phyloP scores from a whole-genome alignment of 352 stramenopile genomes.

The Globisporangium lucens region DNA sequence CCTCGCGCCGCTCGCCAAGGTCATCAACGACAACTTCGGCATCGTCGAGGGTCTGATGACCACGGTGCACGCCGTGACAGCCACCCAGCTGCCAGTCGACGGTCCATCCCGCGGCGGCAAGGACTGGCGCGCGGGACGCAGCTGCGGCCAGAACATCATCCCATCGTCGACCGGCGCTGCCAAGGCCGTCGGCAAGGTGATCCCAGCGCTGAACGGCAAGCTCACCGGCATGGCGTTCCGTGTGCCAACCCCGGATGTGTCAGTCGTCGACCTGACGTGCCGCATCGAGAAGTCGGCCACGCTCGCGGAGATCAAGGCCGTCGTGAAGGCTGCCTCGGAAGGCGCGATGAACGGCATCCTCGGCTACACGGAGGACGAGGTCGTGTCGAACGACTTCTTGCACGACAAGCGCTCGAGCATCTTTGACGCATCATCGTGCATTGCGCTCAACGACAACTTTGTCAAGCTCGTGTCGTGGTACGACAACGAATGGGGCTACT shows the following conservation, averaged over 20 bases:
- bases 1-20: conserved; percentile 47
- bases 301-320: conserved; percentile 98
- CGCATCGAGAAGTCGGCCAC: conserved; percentile 89
- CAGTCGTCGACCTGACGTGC: conserved; percentile 87
- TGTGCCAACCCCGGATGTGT: conserved; percentile 89
- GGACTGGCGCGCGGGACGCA: conserved; percentile 97
- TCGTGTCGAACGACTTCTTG: conserved; percentile 98
- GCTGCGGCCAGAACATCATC: conserved; percentile 98
- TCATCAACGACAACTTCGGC: conserved; percentile 60
- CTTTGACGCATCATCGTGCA: conserved; percentile 94
- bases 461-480: conserved; percentile 96
- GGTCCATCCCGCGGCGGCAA: conserved; percentile 95
- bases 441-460: conserved; percentile 94
- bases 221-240: conserved; percentile 92
- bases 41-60: conserved; percentile 54
- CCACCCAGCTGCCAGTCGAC: conserved; percentile 97
- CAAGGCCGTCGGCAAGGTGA: conserved; percentile 99
- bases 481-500: conserved; percentile 95
- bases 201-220: conserved; percentile 92
- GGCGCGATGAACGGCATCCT: conserved; percentile 96
- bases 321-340: conserved; percentile 94
- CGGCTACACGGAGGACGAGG: conserved; percentile 96
- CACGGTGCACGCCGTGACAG: conserved; percentile 93
- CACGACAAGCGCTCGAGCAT: conserved; percentile 93
- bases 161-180: conserved; percentile 96